phyloP scores from a whole-genome alignment of 768 basidiomycete species.

The Macrolepiota dolichaula region DNA sequence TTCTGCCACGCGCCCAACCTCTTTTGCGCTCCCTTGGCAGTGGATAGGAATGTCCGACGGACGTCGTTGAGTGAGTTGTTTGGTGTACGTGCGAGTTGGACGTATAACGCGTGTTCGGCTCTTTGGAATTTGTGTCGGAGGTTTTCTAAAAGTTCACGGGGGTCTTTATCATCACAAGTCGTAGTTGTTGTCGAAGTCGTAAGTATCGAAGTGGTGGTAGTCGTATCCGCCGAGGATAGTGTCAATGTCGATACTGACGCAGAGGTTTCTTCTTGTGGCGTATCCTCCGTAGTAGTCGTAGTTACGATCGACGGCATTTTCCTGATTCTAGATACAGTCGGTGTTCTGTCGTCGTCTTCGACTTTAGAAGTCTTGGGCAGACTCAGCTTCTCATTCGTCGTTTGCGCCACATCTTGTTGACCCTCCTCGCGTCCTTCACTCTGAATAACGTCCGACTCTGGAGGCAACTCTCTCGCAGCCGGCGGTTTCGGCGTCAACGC shows the following conservation, averaged over 20 bases:
- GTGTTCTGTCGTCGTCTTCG: neutral
- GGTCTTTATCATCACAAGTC: conserved; percentile 24
- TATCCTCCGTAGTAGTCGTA: neutral
- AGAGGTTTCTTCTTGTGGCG: neutral
- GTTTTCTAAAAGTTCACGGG: conserved; percentile 38
- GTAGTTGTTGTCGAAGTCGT: conserved; percentile 12
- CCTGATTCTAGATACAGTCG: neutral
- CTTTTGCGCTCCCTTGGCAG: conserved; percentile 50
- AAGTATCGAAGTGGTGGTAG: conserved; percentile 13
- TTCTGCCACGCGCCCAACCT: conserved; percentile 60
- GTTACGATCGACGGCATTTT: neutral
- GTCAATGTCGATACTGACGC: neutral
- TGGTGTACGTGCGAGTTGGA: conserved; percentile 46
- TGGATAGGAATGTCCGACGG: conserved; percentile 50
- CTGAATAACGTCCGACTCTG: neutral
- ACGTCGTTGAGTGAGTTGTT: conserved; percentile 55
- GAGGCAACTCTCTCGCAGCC: neutral
- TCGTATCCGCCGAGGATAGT: neutral
- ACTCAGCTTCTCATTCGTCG: neutral
- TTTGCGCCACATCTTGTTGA: neutral
- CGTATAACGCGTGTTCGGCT: conserved; percentile 57
- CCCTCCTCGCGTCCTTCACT: neutral
- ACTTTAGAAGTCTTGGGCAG: neutral
- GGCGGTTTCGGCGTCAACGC: conserved; percentile 14
- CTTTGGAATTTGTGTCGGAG: conserved; percentile 57